Evolutionary conservation across 1,284 basidiomycete species (phyloP), one percentile per base, ranked within the genome.

Genomic region (Hortiboletus rubellus): DNA sequence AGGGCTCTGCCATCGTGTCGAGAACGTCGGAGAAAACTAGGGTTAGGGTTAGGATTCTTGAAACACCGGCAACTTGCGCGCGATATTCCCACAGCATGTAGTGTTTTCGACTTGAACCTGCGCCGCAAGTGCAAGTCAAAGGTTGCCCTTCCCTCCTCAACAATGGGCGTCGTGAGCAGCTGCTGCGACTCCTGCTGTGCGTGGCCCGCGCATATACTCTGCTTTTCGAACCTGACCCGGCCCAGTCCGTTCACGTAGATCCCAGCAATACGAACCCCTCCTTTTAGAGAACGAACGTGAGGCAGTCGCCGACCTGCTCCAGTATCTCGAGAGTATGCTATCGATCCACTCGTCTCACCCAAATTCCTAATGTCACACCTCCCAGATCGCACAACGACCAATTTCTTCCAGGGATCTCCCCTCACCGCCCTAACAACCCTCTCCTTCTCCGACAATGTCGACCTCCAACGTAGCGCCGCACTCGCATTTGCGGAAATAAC

Each of bases 401-500:
- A 97, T 79, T 97, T 97, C 83, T 98, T 97, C 79, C 82, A 85
- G 54, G 95, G 95, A 52, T 89, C 91, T 30, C 96, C 97, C 18
- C 86, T 99, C 55, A 84, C 89, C 53, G 95, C 97, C 45, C 82
- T 99, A 60, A 98, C 96, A 14, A 99, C 95, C 58, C 89, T 99
- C 62, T 98, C 95, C 15, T 99, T 98, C 80, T 96, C 93, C 36
- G 97, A 99, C 80, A 99, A 99, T 78, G 97, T 99, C 68, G 97
- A 99, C 77, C 82, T 99, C 38, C 97, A 99, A 79, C 87, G 97
- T 50, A 97, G 94, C 64, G 97, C 97, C 3, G 97, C 97, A 5
- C 84, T 99, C 47, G 97, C 97, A 1, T 99, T 99, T 72, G 97
- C 97, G 49, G 97, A 99, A 76, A 99, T 99, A 65, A 99, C 97